phyloP scores from a whole-genome alignment of 768 basidiomycete species.

The Heimioporus sp. region DNA sequence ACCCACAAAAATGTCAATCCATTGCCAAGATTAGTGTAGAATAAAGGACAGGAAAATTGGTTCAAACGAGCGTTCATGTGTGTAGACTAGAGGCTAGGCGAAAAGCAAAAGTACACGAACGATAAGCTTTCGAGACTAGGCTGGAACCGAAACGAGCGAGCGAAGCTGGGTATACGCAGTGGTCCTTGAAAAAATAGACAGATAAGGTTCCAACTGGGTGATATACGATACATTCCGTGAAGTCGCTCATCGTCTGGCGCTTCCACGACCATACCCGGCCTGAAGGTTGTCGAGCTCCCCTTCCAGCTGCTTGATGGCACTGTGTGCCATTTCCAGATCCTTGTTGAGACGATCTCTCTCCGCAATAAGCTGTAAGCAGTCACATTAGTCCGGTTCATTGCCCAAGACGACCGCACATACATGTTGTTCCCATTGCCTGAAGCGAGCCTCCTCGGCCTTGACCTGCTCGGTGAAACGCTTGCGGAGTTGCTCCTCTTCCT shows the following conservation, averaged over 20 bases:
- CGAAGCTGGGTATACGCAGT: conserved; percentile 27
- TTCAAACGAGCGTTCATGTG: conserved; percentile 22
- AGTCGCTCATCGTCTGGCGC: conserved; percentile 28
- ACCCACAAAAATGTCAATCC: conserved; percentile 2
- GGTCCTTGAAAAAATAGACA: conserved; percentile 6
- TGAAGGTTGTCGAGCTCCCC: conserved; percentile 88
- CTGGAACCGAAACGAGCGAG: conserved; percentile 19
- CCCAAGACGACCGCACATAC: conserved; percentile 43
- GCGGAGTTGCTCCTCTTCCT: conserved; percentile 94
- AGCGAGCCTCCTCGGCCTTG: conserved; percentile 95
- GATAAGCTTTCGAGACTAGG: conserved; percentile 6
- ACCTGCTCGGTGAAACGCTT: conserved; percentile 99
- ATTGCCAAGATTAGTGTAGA: conserved; percentile 12
- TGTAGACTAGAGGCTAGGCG: not conserved
- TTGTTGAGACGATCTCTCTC: conserved; percentile 99
- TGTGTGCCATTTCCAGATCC: conserved; percentile 91
- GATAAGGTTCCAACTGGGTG: conserved; percentile 3
- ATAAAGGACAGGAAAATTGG: not conserved
- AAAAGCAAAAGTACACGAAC: conserved; percentile 1
- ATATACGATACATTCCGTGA: not conserved
- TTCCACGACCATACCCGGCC: conserved; percentile 77
- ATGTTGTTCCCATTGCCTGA: conserved; percentile 99
- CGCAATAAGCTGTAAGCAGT: conserved; percentile 77
- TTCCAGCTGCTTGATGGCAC: conserved; percentile 88
- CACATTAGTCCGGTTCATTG: conserved; percentile 14